These are phyloP conservation scores for Trypanosoma vivax DNA, from an alignment of 208 protist genomes.

Conservation along the genomic window DNA sequence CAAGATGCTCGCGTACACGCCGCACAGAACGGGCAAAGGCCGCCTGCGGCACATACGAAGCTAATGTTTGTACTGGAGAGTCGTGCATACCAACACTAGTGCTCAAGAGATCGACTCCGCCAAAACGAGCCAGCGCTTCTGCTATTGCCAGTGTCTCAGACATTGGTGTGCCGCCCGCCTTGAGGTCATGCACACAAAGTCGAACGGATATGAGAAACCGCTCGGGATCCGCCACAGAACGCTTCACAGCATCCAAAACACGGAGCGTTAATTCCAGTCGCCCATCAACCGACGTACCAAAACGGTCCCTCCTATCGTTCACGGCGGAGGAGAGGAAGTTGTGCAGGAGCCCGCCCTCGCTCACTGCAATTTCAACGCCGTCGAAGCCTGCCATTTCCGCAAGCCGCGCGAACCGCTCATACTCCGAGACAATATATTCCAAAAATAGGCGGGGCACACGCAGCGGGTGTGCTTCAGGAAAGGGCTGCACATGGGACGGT, in stretches of 20 bases:
- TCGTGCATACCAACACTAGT: constrained; percentile 95
- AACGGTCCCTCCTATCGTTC: constrained; percentile 86
- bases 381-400: constrained; percentile 93
- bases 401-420: constrained; percentile 75
- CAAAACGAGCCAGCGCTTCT: constrained; percentile 64
- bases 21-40: constrained; percentile 75
- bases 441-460: constrained; percentile 49
- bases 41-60: constrained; percentile 86
- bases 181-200: constrained; percentile 90
- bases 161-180: constrained; percentile 71
- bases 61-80: constrained; percentile 90
- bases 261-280: constrained; percentile 78
- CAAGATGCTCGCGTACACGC: constrained; percentile 50
- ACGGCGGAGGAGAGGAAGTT: constrained; percentile 87
- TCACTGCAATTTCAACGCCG: constrained; percentile 91
- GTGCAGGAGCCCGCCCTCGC: constrained; percentile 92
- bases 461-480: constrained; percentile 39
- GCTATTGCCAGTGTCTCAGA: constrained; percentile 73
- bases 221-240: constrained; percentile 30
- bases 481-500: constrained; percentile 61
- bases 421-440: constrained; percentile 82
- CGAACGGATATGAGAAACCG: constrained; percentile 90
- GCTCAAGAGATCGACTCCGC: constrained; percentile 87
- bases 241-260: constrained; percentile 68
- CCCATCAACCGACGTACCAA: constrained; percentile 76